A percentile compares a stretch with the other conserved stretches of the same genome.
phyloP scores from a whole-genome alignment of 2,329 filamentous ascomycete genomes.

The Fusarium falciforme region DNA sequence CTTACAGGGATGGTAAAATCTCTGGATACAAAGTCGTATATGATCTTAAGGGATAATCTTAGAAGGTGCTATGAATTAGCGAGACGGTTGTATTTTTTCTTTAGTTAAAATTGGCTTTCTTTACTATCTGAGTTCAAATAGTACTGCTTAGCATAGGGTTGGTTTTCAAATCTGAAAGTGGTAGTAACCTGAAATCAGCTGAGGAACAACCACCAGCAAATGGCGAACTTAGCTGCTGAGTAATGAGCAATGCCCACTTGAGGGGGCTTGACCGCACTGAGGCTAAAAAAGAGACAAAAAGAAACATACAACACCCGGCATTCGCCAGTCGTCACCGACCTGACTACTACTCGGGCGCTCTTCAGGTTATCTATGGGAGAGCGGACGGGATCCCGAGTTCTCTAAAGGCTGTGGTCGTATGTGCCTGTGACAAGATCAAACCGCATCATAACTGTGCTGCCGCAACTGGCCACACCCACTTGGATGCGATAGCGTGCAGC shows the following conservation, averaged over 20 bases:
- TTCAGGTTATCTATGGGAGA: slow-evolving; percentile 16
- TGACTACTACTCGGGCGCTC: slow-evolving; percentile 18
- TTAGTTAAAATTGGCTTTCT: neutral
- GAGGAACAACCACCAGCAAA: neutral
- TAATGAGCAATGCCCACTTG: neutral
- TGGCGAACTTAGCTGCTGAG: neutral
- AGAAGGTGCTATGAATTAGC: neutral
- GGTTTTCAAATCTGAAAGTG: neutral
- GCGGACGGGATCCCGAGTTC: slow-evolving; percentile 15
- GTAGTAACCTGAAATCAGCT: neutral
- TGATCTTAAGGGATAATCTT: neutral
- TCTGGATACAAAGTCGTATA: slow-evolving; percentile 2
- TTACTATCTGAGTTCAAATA: neutral
- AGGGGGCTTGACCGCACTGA: neutral
- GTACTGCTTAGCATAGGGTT: neutral
- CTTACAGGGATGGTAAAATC: slow-evolving; percentile 2
- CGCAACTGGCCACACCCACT: neutral
- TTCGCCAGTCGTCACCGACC: slow-evolving; percentile 23
- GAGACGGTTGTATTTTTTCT: too few species aligned
- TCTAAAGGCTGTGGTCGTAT: slow-evolving; percentile 20
- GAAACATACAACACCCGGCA: slow-evolving; percentile 19
- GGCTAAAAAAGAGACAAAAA: neutral
- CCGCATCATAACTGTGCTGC: neutral
- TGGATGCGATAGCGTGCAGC: neutral
- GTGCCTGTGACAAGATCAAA: neutral